Conservation (phyloP, 768 basidiomycete species). For the Leccinum variicolor region DNA sequence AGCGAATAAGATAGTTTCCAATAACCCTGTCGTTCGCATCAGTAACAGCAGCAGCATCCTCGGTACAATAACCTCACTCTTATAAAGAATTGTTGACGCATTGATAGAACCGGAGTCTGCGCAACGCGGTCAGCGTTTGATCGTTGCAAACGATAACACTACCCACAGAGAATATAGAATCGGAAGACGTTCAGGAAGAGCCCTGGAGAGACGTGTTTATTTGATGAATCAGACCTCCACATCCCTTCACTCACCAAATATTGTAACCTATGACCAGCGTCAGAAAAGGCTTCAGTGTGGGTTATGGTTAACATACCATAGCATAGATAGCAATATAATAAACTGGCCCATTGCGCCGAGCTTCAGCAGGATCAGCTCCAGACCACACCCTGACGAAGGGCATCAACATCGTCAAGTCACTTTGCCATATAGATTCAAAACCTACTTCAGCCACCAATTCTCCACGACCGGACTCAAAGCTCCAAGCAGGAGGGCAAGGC, state of each 20-base stretch:
- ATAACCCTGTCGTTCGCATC: conserved; percentile 38
- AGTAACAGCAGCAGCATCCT: conserved; percentile 6
- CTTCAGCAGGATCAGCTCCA: conserved; percentile 40
- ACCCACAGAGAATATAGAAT: conserved; percentile 71
- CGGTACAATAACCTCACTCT: conserved; percentile 38
- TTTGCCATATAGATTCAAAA: background rate
- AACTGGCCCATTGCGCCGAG: conserved; percentile 39
- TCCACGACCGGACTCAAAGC: conserved; percentile 66
- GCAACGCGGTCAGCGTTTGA: conserved; percentile 2
- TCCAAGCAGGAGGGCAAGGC: conserved; percentile 48
- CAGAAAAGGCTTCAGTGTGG: conserved; percentile 4
- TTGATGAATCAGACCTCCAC: background rate
- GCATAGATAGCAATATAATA: conserved; percentile 63
- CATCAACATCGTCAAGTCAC: conserved; percentile 24
- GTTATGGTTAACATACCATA: conserved; percentile 35
- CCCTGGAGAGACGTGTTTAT: conserved; percentile 35
- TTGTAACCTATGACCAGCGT: conserved; percentile 34
- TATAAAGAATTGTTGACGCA: conserved; percentile 75
- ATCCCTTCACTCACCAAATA: conserved; percentile 28
- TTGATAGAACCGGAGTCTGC: conserved; percentile 75
- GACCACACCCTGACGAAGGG: conserved; percentile 50
- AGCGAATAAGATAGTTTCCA: conserved; percentile 82
- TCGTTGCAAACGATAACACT: background rate
- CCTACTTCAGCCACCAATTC: conserved; percentile 66
- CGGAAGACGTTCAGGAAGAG: conserved; percentile 56